Base-by-base conservation (phyloP, 2,329 filamentous ascomycete species). In the Teratosphaeria epicoccoides region DNA sequence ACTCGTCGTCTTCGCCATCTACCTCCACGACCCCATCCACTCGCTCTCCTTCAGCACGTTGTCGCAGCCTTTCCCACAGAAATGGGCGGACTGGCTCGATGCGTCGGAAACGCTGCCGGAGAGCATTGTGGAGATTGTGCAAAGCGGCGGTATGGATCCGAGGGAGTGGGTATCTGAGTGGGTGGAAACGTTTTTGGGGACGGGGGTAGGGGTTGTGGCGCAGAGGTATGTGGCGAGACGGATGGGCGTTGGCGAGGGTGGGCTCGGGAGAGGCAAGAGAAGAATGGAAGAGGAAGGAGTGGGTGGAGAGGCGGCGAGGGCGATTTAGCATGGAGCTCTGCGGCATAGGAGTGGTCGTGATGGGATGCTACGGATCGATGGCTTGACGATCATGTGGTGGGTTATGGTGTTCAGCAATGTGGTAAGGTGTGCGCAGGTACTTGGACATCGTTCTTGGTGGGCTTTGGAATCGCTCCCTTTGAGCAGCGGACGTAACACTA, bases 81-180 rank as follows among this genome's bases (percentile, higher is more conserved):
- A 84, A 65, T 98, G 93, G 93, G 80, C 88, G 48, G 80, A 84
- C 55, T 98, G 93, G 93, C 78, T 98, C 6, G 91, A 98, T 66
- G 85, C 87, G 20, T 25, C 20, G 22, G 44, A 77, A 43, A 46
- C 68, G 65, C 70, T 90, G 28, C 91, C 93, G 0, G 85, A 88
- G 24, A 88, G 90, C 64, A 96, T 98, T 61, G 78, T 80, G 22
- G 87, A 91, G 59, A 95, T 97, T 57, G 81, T 98, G 47, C 73
- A 79, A 51, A 75, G 71, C 49, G 82, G 82, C 14, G 82, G 81
- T 9, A 88, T 97, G 2, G 93, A 98, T 65, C 93, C 93, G 0
- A 79, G 93, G 52, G 93, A 98, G 69, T 98, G 93, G 93, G 87
- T 95, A 33, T 86, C 90, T 2, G 93, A 97, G 70, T 98, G 93